A percentile compares a stretch with the other conserved stretches of the same genome.
These are phyloP conservation scores for Sergeia podlipaevii DNA, from an alignment of 208 protist species.

Conservation along the genomic window DNA sequence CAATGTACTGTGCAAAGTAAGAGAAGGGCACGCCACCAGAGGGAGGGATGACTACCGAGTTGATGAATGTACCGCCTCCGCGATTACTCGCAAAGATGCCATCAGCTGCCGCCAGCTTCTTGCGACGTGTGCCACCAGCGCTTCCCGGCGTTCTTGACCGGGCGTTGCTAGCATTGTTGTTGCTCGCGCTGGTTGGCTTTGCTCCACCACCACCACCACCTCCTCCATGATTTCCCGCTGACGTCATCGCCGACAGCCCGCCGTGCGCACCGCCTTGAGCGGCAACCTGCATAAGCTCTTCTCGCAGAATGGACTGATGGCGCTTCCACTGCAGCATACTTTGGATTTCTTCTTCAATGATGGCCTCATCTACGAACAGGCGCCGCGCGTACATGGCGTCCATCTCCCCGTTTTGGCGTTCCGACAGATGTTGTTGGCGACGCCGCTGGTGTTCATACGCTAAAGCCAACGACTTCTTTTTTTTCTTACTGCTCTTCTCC, in stretches of 20 bases:
- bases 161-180: too few relatives aligned
- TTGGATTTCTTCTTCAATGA: slow-evolving; percentile 11
- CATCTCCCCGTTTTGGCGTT: not conserved
- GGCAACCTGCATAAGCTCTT: not conserved
- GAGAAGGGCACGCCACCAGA: slow-evolving; percentile 32
- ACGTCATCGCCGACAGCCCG: not conserved
- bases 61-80: not conserved
- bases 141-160: too few relatives aligned
- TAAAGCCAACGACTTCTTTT: too few relatives aligned
- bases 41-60: slow-evolving; percentile 3
- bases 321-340: slow-evolving; percentile 17
- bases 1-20: slow-evolving; percentile 54
- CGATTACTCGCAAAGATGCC: too few relatives aligned
- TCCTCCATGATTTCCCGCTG: not conserved
- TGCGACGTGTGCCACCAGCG: too few relatives aligned
- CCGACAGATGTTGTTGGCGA: too few relatives aligned
- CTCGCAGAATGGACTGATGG: slow-evolving; percentile 9
- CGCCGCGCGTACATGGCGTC: not conserved
- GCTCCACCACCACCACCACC: not conserved
- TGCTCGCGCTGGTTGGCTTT: not conserved
- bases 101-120: too few relatives aligned
- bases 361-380: not conserved
- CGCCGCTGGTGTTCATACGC: not conserved
- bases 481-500: too few relatives aligned
- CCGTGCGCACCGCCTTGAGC: not conserved